phyloP scores from a whole-genome alignment of 1,139 yeast genomes.

The Saccharomycopsis hybrid region DNA sequence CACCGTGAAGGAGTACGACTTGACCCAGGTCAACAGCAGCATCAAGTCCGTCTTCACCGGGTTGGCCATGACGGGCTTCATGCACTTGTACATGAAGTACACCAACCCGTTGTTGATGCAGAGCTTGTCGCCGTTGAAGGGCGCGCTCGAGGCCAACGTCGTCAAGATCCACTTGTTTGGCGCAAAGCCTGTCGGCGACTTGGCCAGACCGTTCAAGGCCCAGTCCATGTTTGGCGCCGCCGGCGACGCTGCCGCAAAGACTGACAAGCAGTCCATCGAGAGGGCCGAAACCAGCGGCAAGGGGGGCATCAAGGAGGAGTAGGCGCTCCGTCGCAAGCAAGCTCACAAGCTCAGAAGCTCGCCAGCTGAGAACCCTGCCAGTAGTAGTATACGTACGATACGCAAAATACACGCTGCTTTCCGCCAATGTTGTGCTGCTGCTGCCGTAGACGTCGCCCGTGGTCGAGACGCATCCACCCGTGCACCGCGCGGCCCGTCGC shows the following conservation, averaged over 20 bases:
- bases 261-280: slow-evolving; percentile 81
- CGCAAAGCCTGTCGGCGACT: slow-evolving; percentile 78
- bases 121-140: slow-evolving; percentile 82
- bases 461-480: no score
- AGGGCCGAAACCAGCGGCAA: slow-evolving; percentile 79
- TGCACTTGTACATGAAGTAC: slow-evolving; percentile 97
- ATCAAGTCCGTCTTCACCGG: slow-evolving; percentile 83
- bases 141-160: slow-evolving; percentile 85
- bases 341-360: no score
- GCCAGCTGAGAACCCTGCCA: no score
- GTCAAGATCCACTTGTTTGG: slow-evolving; percentile 89
- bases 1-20: slow-evolving; percentile 91
- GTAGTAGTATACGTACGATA: no score
- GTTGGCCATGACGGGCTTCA: slow-evolving; percentile 96
- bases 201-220: slow-evolving; percentile 96
- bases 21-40: slow-evolving; percentile 72
- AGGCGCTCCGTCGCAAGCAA: slow-evolving; percentile 26
- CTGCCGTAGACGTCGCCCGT: no score
- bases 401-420: no score
- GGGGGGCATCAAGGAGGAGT: slow-evolving; percentile 91
- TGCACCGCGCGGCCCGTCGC: no score
- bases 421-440: no score
- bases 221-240: slow-evolving; percentile 61
- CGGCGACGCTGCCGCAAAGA: slow-evolving; percentile 44
- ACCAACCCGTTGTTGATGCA: slow-evolving; percentile 97